These are phyloP conservation scores for Trichoderma sp. DNA, from an alignment of 2,329 filamentous ascomycete genomes.

Conservation along the genomic window DNA sequence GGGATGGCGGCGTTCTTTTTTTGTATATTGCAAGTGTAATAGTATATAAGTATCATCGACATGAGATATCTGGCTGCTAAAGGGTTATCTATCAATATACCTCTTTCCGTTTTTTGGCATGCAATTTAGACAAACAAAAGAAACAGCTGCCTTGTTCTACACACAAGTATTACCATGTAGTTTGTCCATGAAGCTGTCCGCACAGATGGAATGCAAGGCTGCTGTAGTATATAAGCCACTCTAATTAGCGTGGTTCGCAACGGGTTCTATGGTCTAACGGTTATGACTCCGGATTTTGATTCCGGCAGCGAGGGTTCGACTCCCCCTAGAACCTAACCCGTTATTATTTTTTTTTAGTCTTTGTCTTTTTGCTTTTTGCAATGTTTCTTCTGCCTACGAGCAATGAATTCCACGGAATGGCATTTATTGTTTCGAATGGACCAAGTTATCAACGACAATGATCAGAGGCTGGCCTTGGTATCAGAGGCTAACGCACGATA, in stretches of 20 bases:
- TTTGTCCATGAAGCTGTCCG: background rate
- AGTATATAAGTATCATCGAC: background rate
- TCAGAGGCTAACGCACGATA: background rate
- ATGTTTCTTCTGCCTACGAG: background rate
- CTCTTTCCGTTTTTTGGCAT: background rate
- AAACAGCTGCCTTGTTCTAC: background rate
- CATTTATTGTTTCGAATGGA: background rate
- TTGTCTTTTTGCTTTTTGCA: background rate
- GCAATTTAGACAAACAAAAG: background rate
- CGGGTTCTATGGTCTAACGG: conserved; percentile 20
- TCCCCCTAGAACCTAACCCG: conserved; percentile 19
- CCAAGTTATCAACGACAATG: background rate
- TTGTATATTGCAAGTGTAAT: background rate
- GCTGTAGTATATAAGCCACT: background rate
- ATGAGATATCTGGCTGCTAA: background rate
- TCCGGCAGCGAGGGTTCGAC: conserved; percentile 21
- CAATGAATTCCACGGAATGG: background rate
- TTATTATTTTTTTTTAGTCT: background rate
- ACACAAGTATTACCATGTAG: too few relatives aligned
- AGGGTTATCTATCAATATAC: background rate
- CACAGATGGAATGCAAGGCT: background rate
- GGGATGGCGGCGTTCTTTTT: background rate
- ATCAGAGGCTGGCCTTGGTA: background rate
- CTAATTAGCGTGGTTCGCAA: background rate
- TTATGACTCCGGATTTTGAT: conserved; percentile 21